These are phyloP conservation scores for Coemansia javaensis DNA, from an alignment of 192 early-diverging fungal genomes.

Conservation along the genomic window DNA sequence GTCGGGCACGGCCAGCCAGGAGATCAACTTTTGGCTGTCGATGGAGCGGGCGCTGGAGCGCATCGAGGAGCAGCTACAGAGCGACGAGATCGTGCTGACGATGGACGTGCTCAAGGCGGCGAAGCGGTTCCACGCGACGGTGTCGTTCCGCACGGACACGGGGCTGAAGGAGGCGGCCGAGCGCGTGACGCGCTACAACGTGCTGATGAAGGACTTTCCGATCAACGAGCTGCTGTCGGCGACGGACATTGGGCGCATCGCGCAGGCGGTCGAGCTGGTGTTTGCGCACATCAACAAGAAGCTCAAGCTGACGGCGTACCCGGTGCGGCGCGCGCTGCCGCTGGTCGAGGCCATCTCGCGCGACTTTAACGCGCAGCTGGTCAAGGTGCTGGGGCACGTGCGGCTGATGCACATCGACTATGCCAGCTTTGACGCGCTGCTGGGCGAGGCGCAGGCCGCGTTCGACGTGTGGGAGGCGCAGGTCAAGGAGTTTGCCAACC, in stretches of 20 bases:
- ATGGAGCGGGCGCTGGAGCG: slow-evolving; percentile 92
- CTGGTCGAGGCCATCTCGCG: slow-evolving; percentile 93
- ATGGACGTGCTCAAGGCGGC: slow-evolving; percentile 93
- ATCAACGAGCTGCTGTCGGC: slow-evolving; percentile 93
- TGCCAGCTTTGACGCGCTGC: slow-evolving; percentile 82
- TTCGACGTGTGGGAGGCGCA: slow-evolving; percentile 93
- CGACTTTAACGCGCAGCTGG: slow-evolving; percentile 90
- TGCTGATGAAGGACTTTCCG: slow-evolving; percentile 98
- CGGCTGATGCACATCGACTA: slow-evolving; percentile 93
- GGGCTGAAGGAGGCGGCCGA: slow-evolving; percentile 94
- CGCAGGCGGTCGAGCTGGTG: slow-evolving; percentile 70
- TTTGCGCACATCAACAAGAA: slow-evolving; percentile 98
- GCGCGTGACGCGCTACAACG: slow-evolving; percentile 89
- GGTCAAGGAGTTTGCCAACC: slow-evolving; percentile 91
- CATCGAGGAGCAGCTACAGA: slow-evolving; percentile 93
- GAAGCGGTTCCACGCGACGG: slow-evolving; percentile 97
- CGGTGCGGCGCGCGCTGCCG: slow-evolving; percentile 84
- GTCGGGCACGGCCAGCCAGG: slow-evolving; percentile 89
- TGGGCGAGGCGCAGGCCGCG: slow-evolving; percentile 76
- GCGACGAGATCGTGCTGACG: slow-evolving; percentile 83
- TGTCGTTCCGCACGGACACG: slow-evolving; percentile 96
- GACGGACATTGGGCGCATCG: slow-evolving; percentile 82
- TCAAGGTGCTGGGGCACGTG: slow-evolving; percentile 80
- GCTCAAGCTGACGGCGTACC: slow-evolving; percentile 88
- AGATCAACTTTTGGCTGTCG: slow-evolving; percentile 98